These are phyloP conservation scores for Trichoderma asperellum DNA, from an alignment of 2,329 filamentous ascomycete species.

Conservation along the genomic window DNA sequence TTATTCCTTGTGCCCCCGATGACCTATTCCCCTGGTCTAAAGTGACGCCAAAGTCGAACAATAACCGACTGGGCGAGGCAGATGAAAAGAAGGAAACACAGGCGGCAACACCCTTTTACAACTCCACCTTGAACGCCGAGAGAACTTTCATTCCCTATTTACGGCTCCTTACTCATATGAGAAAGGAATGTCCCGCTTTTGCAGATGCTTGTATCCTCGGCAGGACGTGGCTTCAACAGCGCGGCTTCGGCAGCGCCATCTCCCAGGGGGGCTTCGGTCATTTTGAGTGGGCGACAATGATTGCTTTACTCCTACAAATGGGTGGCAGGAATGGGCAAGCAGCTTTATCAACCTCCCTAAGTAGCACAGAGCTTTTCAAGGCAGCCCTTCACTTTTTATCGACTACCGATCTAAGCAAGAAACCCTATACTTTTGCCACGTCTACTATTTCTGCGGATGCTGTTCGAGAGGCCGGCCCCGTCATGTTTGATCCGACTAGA, in stretches of 20 bases:
- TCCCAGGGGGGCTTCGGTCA: conserved; percentile 83
- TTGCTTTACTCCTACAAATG: conserved; percentile 79
- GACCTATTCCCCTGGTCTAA: conserved; percentile 72
- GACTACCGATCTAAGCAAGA: conserved; percentile 70
- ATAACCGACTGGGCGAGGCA: conserved; percentile 61
- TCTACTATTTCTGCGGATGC: conserved; percentile 40
- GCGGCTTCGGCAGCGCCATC: conserved; percentile 74
- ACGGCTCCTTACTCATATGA: conserved; percentile 71
- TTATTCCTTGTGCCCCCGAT: conserved; percentile 75
- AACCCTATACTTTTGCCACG: conserved; percentile 59
- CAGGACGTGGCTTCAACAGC: conserved; percentile 84
- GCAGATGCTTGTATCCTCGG: conserved; percentile 85
- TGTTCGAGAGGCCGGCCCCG: conserved; percentile 58
- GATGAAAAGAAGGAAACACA: conserved; percentile 49
- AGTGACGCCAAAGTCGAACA: conserved; percentile 70
- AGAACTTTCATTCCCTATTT: conserved; percentile 74
- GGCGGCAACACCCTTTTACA: conserved; percentile 79
- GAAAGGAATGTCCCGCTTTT: conserved; percentile 72
- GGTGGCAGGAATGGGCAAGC: conserved; percentile 73
- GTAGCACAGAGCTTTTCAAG: conserved; percentile 93
- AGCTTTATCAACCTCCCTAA: conserved; percentile 77
- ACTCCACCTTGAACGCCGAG: conserved; percentile 81
- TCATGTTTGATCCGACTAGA: conserved; percentile 76
- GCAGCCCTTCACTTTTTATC: conserved; percentile 87
- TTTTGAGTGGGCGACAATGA: conserved; percentile 85